A percentile compares a stretch with the other conserved stretches of the same genome.
These are phyloP conservation scores for Teunomyces gatunensis DNA, from an alignment of 805 yeast genomes.

Conservation along the genomic window DNA sequence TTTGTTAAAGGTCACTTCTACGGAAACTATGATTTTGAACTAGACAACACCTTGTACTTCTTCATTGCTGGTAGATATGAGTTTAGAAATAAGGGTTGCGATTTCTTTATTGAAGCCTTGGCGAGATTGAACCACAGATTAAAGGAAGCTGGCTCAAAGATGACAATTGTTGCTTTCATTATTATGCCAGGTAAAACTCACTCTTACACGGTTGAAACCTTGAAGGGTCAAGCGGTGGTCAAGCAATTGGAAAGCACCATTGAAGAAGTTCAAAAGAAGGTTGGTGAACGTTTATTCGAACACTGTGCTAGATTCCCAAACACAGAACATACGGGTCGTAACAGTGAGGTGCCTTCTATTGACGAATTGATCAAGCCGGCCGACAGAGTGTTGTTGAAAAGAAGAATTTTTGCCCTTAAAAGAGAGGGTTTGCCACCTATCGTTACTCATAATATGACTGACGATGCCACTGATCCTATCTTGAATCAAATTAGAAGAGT, in stretches of 20 bases:
- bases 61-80: slow-evolving; percentile 98
- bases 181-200: slow-evolving; percentile 97
- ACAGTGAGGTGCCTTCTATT: slow-evolving; percentile 65
- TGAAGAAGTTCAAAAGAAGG: slow-evolving; percentile 78
- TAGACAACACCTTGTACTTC: slow-evolving; percentile 90
- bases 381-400: slow-evolving; percentile 83
- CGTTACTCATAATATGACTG: slow-evolving; percentile 95
- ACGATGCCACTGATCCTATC: slow-evolving; percentile 88
- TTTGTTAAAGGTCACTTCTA: slow-evolving; percentile 96
- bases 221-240: slow-evolving; percentile 94
- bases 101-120: slow-evolving; percentile 86
- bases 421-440: slow-evolving; percentile 90
- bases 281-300: slow-evolving; percentile 85
- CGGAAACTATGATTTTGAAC: slow-evolving; percentile 92
- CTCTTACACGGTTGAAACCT: slow-evolving; percentile 92
- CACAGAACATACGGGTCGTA: slow-evolving; percentile 18
- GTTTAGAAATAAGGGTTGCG: slow-evolving; percentile 95
- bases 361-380: slow-evolving; percentile 83
- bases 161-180: slow-evolving; percentile 94
- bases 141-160: slow-evolving; percentile 76
- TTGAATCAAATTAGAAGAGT: slow-evolving; percentile 89
- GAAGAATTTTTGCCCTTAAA: slow-evolving; percentile 90
- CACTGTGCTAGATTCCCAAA: slow-evolving; percentile 72
- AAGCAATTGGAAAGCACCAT: slow-evolving; percentile 87
- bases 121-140: slow-evolving; percentile 89